phyloP scores from a whole-genome alignment of 2,329 filamentous ascomycete genomes.

The Alternaria arborescens region DNA sequence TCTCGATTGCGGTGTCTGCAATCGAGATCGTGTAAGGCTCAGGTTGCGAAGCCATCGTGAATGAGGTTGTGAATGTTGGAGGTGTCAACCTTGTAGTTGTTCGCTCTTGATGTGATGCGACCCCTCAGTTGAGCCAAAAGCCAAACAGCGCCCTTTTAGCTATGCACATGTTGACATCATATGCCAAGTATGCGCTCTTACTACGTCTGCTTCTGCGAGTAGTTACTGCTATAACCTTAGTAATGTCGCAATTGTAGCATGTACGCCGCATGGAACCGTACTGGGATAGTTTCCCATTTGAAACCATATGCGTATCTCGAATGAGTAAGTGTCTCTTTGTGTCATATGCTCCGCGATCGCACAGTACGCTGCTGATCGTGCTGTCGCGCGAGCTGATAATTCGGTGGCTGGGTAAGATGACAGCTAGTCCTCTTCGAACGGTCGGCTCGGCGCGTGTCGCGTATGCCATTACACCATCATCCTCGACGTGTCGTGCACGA shows the following conservation, averaged over 20 bases:
- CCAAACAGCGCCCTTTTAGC: not conserved
- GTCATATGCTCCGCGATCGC: not conserved
- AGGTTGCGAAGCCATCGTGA: constrained; percentile 20
- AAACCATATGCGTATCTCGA: not conserved
- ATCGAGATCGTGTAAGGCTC: constrained; percentile 41
- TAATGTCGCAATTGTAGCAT: not conserved
- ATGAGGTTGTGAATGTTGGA: not conserved
- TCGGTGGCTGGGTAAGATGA: not conserved
- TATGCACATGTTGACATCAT: not conserved
- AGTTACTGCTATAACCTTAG: not conserved
- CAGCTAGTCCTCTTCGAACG: not conserved
- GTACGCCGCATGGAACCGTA: not conserved
- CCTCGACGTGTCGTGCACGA: not conserved
- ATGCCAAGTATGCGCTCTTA: not conserved
- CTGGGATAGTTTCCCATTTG: not conserved
- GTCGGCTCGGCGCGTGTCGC: not conserved
- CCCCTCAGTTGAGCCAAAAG: not conserved
- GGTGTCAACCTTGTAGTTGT: not conserved
- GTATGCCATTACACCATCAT: not conserved
- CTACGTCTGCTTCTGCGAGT: not conserved
- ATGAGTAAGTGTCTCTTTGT: not conserved
- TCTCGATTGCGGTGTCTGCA: constrained; percentile 58
- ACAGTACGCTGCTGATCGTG: not conserved
- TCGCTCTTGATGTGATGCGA: not conserved
- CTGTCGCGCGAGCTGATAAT: not conserved